Conservation (phyloP, 495 filamentous ascomycete species). For the Glutinoglossum americanum region DNA sequence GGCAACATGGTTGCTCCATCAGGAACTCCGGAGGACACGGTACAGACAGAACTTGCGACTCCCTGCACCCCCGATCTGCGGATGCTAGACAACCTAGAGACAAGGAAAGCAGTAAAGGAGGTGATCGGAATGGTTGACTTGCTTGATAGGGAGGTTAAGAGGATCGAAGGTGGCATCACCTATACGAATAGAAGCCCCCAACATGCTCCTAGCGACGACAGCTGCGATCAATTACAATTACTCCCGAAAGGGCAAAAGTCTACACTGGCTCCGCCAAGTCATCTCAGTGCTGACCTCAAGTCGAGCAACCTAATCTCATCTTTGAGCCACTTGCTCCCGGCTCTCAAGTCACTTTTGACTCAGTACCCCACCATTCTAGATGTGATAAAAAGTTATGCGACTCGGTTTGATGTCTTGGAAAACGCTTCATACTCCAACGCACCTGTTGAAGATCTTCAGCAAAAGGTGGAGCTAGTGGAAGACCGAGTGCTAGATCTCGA, state of each 20-base stretch:
- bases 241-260: neutral
- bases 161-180: neutral
- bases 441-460: constrained; percentile 34
- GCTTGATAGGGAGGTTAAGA: neutral
- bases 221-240: neutral
- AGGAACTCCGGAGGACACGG: constrained; percentile 3
- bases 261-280: neutral
- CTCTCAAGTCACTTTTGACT: constrained; percentile 2
- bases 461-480: constrained; percentile 35
- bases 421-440: constrained; percentile 34
- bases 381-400: constrained; percentile 26
- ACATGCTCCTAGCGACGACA: neutral
- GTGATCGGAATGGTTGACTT: neutral
- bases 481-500: constrained; percentile 37
- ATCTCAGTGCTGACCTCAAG: neutral
- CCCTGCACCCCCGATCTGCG: constrained; percentile 21
- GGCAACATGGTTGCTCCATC: neutral
- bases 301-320: neutral
- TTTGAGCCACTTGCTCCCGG: neutral
- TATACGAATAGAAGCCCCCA: neutral
- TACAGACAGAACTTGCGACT: constrained; percentile 20
- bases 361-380: constrained; percentile 16
- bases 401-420: constrained; percentile 37
- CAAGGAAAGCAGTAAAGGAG: neutral
- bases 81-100: neutral